These are phyloP conservation scores for Heliamphora pulchella DNA, from an alignment of 179 eudicot species.

Conservation along the genomic window DNA sequence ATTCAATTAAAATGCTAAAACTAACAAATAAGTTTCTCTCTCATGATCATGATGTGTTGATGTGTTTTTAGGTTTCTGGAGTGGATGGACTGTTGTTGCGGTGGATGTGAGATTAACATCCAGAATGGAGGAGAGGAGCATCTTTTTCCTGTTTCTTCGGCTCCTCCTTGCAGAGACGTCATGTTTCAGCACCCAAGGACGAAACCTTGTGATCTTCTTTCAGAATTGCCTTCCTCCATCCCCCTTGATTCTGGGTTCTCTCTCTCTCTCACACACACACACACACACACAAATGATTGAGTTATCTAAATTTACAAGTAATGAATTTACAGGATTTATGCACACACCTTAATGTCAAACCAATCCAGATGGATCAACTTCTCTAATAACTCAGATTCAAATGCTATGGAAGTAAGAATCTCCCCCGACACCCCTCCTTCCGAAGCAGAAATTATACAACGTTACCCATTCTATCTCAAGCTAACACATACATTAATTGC, in stretches of 20 bases:
- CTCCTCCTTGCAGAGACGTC: constrained; percentile 56
- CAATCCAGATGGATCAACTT: constrained; percentile 79
- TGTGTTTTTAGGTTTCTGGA: constrained; percentile 53
- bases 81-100: constrained; percentile 77
- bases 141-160: constrained; percentile 26
- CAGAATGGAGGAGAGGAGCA: constrained; percentile 37
- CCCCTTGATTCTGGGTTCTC: constrained; percentile 61
- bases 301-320: not conserved
- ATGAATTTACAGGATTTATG: constrained; percentile 48
- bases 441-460: not conserved
- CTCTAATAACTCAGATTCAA: constrained; percentile 45
- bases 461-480: not conserved
- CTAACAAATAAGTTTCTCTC: not conserved
- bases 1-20: too few relatives aligned
- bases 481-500: not conserved
- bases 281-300: not conserved
- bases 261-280: not conserved
- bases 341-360: constrained; percentile 56
- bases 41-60: not conserved
- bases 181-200: constrained; percentile 55
- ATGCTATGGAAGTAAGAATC: constrained; percentile 35
- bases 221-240: constrained; percentile 63
- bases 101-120: constrained; percentile 36
- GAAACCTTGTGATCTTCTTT: constrained; percentile 59
- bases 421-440: not conserved